Base-by-base conservation (phyloP, 179 eudicot species). In the Drosera spatulata region DNA sequence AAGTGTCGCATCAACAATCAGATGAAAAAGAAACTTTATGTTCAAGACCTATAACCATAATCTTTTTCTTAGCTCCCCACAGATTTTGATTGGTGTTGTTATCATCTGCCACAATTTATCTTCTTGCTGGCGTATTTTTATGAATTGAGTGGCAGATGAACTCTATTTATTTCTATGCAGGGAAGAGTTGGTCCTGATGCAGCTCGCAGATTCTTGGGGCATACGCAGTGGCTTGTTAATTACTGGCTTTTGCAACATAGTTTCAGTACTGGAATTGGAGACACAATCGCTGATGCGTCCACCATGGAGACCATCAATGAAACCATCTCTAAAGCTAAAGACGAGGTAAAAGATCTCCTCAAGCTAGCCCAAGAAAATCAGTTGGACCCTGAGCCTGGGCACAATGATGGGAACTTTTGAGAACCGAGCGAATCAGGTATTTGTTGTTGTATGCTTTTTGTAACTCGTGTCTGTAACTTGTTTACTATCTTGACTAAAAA, bases 161-260 rank as follows among this genome's bases (percentile, higher is more conserved):
- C 45, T 42, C 45, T 3, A 42, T 3, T 42, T 42, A 42, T 42
- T 91, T 22, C 33, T 22, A 62, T 22, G 2, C 78, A 95, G 97
- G 99, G 99, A 95, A 70, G 99, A 95, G 70, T 95, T 64, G 99
- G 99, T 41, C 99, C 99, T 50, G 99, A 95, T 77, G 97, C 99
- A 38, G 97, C 99, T 70, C 86, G 99, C 60, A 95, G 91, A 70
- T 95, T 95, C 71, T 70, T 95, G 69, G 99, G 99, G 42, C 97
- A 95, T 69, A 95, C 99, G 12, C 97, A 95, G 79, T 95, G 99
- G 99, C 99, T 95, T 68, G 97, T 95, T 40, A 95, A 95, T 68
- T 95, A 95, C 71, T 95, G 97, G 99, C 93, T 95, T 64, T 60
- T 95, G 66, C 99, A 95, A 75, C 67, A 85, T 63, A 96, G 74